Evolutionary conservation across 106 monocot genomes (phyloP).

Genomic region (Dioscorea dumetorum): DNA sequence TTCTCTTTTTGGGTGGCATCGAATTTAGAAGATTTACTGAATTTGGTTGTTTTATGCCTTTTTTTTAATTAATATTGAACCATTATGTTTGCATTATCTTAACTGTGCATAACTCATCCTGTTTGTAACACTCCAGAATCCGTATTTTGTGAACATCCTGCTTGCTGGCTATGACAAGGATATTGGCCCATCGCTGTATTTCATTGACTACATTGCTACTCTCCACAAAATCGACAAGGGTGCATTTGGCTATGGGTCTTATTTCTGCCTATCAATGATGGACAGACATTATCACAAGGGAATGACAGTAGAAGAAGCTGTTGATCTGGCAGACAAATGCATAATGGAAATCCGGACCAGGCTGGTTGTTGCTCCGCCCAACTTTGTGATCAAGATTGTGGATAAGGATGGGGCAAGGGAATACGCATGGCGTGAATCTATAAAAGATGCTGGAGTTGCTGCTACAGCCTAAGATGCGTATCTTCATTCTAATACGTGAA

Average conservation of each 20-base stretch:
- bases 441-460: constrained; percentile 28
- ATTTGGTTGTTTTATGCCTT: no score
- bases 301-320: constrained; percentile 76
- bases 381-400: constrained; percentile 91
- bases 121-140: constrained; percentile 42
- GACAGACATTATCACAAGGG: constrained; percentile 64
- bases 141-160: constrained; percentile 65
- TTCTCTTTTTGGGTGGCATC: no score
- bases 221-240: constrained; percentile 93
- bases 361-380: constrained; percentile 71
- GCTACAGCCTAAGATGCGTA: constrained; percentile 6
- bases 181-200: constrained; percentile 79
- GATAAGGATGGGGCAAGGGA: constrained; percentile 86
- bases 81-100: no score
- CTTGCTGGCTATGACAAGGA: constrained; percentile 89
- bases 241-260: constrained; percentile 83
- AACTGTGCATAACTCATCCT: neutral
- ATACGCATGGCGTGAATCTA: constrained; percentile 75
- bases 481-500: neutral
- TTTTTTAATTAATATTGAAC: no score
- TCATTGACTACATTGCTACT: constrained; percentile 89
- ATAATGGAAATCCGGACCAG: constrained; percentile 75
- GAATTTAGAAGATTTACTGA: no score
- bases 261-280: constrained; percentile 73
- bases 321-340: constrained; percentile 70